Evolutionary conservation across 1,139 yeast genomes (phyloP).

Genomic region (Scheffersomyces illinoinensis): DNA sequence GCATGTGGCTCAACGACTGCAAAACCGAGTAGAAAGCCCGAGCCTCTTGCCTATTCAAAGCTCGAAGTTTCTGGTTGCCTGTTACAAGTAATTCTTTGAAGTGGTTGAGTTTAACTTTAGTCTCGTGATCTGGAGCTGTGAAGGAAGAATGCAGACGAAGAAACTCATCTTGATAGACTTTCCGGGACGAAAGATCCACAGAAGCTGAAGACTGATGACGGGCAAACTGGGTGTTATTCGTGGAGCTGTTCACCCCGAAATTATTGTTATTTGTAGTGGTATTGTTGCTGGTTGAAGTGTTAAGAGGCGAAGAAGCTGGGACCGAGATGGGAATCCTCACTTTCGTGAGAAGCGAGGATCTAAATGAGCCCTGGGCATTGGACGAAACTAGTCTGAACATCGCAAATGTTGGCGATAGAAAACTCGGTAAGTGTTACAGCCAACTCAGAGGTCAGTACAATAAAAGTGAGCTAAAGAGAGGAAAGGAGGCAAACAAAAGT

Average conservation of each 20-base stretch:
- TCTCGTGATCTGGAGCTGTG: slow-evolving; percentile 17
- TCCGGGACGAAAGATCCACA: background rate
- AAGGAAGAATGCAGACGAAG: background rate
- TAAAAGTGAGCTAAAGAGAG: background rate
- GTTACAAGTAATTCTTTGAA: slow-evolving; percentile 29
- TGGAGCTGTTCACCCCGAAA: background rate
- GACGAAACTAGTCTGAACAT: slow-evolving; percentile 44
- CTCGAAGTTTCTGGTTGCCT: slow-evolving; percentile 19
- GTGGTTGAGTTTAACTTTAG: slow-evolving; percentile 22
- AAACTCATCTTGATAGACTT: background rate
- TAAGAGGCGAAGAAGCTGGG: slow-evolving; percentile 11
- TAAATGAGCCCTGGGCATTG: slow-evolving; percentile 37
- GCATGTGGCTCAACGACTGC: slow-evolving; percentile 20
- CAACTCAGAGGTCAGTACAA: background rate
- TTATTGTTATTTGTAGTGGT: slow-evolving; percentile 5
- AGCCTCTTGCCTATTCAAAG: slow-evolving; percentile 14
- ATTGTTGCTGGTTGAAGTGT: slow-evolving; percentile 2
- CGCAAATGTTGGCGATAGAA: background rate
- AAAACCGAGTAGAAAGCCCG: slow-evolving; percentile 23
- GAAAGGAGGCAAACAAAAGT: background rate
- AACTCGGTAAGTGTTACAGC: background rate
- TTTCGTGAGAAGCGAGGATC: slow-evolving; percentile 43
- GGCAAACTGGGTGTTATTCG: background rate
- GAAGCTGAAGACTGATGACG: background rate
- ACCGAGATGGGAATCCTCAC: slow-evolving; percentile 29